phyloP scores from a whole-genome alignment of 2,329 filamentous ascomycete species.

The Aspergillus pseudoterreus region DNA sequence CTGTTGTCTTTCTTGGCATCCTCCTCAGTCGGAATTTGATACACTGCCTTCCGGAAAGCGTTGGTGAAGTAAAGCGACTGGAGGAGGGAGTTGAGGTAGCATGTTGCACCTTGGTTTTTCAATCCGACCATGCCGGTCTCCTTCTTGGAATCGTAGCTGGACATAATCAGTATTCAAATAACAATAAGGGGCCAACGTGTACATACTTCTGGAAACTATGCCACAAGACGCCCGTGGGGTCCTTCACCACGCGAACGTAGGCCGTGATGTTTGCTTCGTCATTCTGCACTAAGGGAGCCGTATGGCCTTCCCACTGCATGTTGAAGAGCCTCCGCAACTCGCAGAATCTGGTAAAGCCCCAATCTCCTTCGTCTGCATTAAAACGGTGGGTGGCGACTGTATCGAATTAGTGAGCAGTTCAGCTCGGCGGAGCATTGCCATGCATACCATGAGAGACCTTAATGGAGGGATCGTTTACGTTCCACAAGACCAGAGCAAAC shows the following conservation, averaged over 20 bases:
- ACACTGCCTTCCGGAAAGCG: constrained; percentile 93
- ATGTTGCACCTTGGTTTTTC: constrained; percentile 93
- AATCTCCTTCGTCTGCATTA: constrained; percentile 93
- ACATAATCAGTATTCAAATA: constrained; percentile 43
- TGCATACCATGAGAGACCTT: constrained; percentile 66
- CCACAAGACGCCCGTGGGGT: constrained; percentile 48
- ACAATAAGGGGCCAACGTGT: background rate
- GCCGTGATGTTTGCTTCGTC: constrained; percentile 46
- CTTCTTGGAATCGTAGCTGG: constrained; percentile 92
- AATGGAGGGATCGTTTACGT: constrained; percentile 84
- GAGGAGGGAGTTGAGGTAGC: constrained; percentile 79
- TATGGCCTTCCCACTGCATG: constrained; percentile 65
- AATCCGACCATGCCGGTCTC: constrained; percentile 96
- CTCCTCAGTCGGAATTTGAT: constrained; percentile 88
- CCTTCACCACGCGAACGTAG: constrained; percentile 48
- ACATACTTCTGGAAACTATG: constrained; percentile 44
- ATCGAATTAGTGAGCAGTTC: constrained; percentile 6
- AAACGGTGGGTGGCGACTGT: constrained; percentile 85
- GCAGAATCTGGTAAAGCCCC: constrained; percentile 96
- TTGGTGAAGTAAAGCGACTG: constrained; percentile 87
- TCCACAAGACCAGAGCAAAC: constrained; percentile 91
- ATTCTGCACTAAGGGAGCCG: constrained; percentile 53
- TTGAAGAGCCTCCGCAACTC: constrained; percentile 84
- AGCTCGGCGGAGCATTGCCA: background rate
- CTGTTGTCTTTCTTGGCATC: constrained; percentile 81